These are phyloP conservation scores for Colletotrichum abscissum DNA, from an alignment of 2,329 filamentous ascomycete species.

Conservation along the genomic window DNA sequence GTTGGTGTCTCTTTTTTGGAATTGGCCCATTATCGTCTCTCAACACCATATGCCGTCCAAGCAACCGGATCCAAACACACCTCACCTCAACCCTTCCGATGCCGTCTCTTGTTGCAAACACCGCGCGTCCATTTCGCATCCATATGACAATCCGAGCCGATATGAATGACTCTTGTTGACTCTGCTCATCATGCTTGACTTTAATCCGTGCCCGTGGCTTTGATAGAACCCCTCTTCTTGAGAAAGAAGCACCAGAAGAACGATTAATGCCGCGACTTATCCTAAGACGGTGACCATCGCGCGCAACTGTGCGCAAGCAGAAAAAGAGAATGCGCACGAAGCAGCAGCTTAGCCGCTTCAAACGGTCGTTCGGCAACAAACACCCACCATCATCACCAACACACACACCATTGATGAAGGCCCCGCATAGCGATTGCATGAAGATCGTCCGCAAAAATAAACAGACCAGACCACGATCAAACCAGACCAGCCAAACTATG, in stretches of 20 bases:
- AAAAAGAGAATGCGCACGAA: neutral
- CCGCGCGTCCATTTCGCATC: neutral
- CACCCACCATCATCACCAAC: neutral
- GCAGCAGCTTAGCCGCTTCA: neutral
- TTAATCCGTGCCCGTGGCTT: neutral
- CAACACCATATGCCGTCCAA: neutral
- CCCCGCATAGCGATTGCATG: neutral
- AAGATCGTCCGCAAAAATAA: neutral
- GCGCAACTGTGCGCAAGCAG: conserved; percentile 11
- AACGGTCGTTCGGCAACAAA: neutral
- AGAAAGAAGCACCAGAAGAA: neutral
- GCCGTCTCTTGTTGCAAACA: neutral
- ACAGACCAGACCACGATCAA: conserved; percentile 28
- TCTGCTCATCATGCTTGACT: conserved; percentile 20
- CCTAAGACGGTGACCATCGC: conserved; percentile 32
- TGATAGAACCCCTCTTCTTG: neutral
- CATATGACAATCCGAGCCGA: neutral
- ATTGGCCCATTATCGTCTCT: neutral
- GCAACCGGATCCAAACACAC: neutral
- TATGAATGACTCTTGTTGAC: conserved; percentile 24
- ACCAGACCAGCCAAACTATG: conserved; percentile 17
- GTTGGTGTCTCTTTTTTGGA: neutral
- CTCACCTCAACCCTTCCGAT: neutral
- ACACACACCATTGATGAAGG: neutral
- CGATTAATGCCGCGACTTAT: conserved; percentile 3